These are phyloP conservation scores for Aspergillus chevalieri DNA, from an alignment of 2,329 filamentous ascomycete genomes.

Conservation along the genomic window DNA sequence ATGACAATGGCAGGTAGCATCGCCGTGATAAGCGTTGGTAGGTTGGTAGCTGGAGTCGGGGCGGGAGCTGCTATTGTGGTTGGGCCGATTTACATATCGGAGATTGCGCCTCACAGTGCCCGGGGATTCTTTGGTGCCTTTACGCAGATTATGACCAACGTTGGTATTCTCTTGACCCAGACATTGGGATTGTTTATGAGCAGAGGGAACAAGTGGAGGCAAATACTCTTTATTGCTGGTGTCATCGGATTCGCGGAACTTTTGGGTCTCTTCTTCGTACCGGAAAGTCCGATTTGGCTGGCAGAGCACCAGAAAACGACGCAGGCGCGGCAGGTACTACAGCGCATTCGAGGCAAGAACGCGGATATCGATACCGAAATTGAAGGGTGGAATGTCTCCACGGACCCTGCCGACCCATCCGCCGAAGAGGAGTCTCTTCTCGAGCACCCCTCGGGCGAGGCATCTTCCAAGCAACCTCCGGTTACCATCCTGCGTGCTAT, in stretches of 20 bases:
- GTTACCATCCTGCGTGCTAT: slow-evolving; percentile 63
- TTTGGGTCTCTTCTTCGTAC: slow-evolving; percentile 65
- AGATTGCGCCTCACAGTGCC: slow-evolving; percentile 69
- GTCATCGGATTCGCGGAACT: slow-evolving; percentile 62
- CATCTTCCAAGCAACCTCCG: slow-evolving; percentile 59
- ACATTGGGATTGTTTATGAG: slow-evolving; percentile 82
- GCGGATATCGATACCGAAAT: slow-evolving; percentile 70
- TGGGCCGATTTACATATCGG: slow-evolving; percentile 89
- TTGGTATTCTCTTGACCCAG: slow-evolving; percentile 81
- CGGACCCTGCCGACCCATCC: slow-evolving; percentile 15
- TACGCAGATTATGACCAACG: slow-evolving; percentile 90
- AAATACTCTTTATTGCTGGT: slow-evolving; percentile 70
- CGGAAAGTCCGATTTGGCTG: slow-evolving; percentile 85
- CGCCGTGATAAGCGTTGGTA: slow-evolving; percentile 62
- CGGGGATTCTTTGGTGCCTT: slow-evolving; percentile 72
- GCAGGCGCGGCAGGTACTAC: slow-evolving; percentile 61
- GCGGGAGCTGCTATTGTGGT: slow-evolving; percentile 88
- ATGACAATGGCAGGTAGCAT: slow-evolving; percentile 68
- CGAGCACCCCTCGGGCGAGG: slow-evolving; percentile 50
- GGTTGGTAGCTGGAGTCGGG: slow-evolving; percentile 73
- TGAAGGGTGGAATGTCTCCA: slow-evolving; percentile 49
- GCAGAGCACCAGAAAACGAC: slow-evolving; percentile 58
- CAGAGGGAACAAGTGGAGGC: slow-evolving; percentile 70
- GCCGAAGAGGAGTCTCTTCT: slow-evolving; percentile 70
- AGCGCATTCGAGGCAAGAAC: slow-evolving; percentile 65